phyloP scores from a whole-genome alignment of 805 yeast species.

The Yamadazyma paraphyllophila region DNA sequence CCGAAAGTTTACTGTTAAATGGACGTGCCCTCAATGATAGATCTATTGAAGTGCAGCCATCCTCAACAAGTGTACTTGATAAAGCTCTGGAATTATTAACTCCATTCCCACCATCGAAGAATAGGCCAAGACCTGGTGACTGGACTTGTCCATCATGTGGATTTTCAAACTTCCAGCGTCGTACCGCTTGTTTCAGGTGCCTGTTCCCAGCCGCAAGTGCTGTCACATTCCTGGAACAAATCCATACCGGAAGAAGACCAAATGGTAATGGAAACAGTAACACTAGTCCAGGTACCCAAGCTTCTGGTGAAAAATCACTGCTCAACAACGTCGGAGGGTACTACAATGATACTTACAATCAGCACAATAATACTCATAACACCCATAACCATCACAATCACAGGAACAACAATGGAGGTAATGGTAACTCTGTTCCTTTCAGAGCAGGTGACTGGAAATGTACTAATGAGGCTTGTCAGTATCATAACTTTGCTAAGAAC shows the following conservation, averaged over 20 bases:
- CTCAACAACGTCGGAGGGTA: no score
- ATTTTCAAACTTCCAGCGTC: constrained; percentile 88
- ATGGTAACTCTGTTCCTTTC: constrained; percentile 67
- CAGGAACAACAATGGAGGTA: constrained; percentile 5
- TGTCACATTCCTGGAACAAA: constrained; percentile 64
- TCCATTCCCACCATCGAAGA: constrained; percentile 81
- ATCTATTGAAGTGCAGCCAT: constrained; percentile 82
- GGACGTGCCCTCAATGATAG: constrained; percentile 74
- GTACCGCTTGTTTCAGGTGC: constrained; percentile 92
- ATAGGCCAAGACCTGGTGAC: constrained; percentile 93
- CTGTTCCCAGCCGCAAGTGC: constrained; percentile 82
- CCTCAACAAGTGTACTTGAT: constrained; percentile 73
- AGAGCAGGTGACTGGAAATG: constrained; percentile 98
- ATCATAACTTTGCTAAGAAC: constrained; percentile 92
- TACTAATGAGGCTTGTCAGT: constrained; percentile 69
- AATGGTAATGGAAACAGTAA: constrained; percentile 1
- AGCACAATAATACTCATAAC: constrained; percentile 13
- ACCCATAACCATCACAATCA: constrained; percentile 11
- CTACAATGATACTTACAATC: no score
- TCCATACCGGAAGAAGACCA: constrained; percentile 29
- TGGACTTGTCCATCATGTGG: constrained; percentile 99
- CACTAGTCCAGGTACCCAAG: constrained; percentile 1
- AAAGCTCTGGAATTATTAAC: constrained; percentile 77
- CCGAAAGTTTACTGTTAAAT: constrained; percentile 72
- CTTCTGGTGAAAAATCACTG: not conserved